Evolutionary conservation across 2,329 filamentous ascomycete species (phyloP), one percentile per base, ranked within the genome.

Genomic region (Phaeosphaeriaceae sp.): DNA sequence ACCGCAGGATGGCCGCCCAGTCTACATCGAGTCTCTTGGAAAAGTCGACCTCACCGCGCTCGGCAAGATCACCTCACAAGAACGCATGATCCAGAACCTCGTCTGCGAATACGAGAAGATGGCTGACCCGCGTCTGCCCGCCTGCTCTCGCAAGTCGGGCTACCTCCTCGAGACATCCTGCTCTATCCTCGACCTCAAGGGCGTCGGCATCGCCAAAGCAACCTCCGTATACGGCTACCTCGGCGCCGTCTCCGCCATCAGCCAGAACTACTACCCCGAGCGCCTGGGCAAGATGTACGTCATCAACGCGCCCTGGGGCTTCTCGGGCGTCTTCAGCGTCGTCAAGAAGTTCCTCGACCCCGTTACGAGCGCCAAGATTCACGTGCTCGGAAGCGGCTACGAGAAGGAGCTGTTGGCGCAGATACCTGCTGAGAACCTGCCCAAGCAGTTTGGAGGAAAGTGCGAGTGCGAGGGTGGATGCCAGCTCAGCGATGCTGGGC

Each of bases 211-310:
- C 69, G 85, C 84, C 76, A 95, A 91, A 80, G 89, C 92, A 45
- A 86, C 88, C 62, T 90, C 90, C 61, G 94, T 97, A 57, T 97
- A 96, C 83, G 86, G 88, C 54, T 98, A 97, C 83, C 87, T 99
- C 68, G 88, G 88, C 72, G 87, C 90, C 76, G 93, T 92, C 47
- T 95, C 92, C 33, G 89, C 83, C 77, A 91, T 99, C 81, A 96
- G 92, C 65, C 95, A 98, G 82, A 97, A 98, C 86, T 96, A 98
- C 88, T 99, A 99, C 83, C 95, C 95, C 7, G 95, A 99, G 85
- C 91, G 95, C 58, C 85, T 99, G 58, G 95, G 95, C 74, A 93
- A 93, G 81, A 86, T 99, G 76, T 99, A 97, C 85, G 83, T 99
- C 71, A 97, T 99, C 88, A 99, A 99, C 81, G 92, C 94, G 2